These are phyloP conservation scores for Tardiomyces depauwii DNA, from an alignment of 1,139 yeast genomes.

Conservation along the genomic window DNA sequence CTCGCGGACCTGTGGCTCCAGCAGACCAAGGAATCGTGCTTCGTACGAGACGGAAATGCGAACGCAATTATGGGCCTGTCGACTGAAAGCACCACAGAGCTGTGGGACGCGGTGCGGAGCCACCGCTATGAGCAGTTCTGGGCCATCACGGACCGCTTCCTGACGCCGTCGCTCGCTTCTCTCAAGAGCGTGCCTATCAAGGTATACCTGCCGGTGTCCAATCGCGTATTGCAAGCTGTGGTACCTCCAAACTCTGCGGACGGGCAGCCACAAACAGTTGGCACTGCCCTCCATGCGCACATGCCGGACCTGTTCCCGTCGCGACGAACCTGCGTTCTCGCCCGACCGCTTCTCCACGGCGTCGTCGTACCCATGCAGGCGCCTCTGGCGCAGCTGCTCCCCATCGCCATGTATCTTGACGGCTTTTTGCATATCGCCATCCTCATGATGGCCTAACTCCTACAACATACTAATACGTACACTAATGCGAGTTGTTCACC, in stretches of 20 bases:
- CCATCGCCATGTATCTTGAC: constrained; percentile 50
- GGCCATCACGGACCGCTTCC: constrained; percentile 13
- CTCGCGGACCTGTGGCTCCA: constrained; percentile 54
- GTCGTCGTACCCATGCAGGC: constrained; percentile 37
- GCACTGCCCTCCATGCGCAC: constrained; percentile 30
- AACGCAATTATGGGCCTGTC: constrained; percentile 67
- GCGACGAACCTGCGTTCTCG: constrained; percentile 24
- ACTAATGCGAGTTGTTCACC: too few species aligned
- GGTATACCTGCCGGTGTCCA: constrained; percentile 41
- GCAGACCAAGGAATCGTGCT: constrained; percentile 71
- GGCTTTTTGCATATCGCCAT: constrained; percentile 55
- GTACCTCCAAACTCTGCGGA: constrained; percentile 23
- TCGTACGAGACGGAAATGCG: constrained; percentile 59
- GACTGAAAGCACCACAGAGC: constrained; percentile 40
- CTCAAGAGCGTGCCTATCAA: constrained; percentile 43
- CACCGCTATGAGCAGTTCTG: constrained; percentile 28
- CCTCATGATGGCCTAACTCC: not conserved
- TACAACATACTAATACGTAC: too few species aligned
- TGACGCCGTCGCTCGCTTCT: not conserved
- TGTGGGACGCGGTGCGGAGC: constrained; percentile 39
- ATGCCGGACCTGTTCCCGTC: constrained; percentile 38
- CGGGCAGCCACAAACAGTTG: constrained; percentile 26
- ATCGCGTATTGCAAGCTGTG: constrained; percentile 39
- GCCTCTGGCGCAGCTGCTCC: constrained; percentile 43
- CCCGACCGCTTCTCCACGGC: constrained; percentile 54